These are phyloP conservation scores for Cucumis melo DNA, from an alignment of 306 rosid genomes.

Conservation along the genomic window DNA sequence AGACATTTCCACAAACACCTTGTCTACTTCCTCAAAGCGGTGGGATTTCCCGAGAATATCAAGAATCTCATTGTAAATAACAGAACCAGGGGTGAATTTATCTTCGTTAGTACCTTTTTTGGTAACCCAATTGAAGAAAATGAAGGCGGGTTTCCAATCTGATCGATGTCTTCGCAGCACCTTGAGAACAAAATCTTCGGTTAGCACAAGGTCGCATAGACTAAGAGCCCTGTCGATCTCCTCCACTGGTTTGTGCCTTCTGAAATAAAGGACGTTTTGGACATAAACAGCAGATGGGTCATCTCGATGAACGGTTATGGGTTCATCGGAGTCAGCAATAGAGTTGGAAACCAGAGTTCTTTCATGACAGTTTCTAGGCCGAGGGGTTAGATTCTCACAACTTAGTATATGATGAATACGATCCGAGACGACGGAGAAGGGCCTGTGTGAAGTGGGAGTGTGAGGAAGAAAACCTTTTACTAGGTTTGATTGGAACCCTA, in stretches of 20 bases:
- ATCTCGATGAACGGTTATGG: neutral
- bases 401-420: neutral
- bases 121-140: constrained; percentile 58
- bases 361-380: neutral
- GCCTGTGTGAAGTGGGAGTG: neutral
- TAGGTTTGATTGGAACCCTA: constrained; percentile 6
- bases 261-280: constrained; percentile 48
- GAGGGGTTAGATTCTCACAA: constrained; percentile 5
- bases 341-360: constrained; percentile 20
- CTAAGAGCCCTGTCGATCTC: constrained; percentile 47
- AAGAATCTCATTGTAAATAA: constrained; percentile 38
- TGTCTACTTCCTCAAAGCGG: constrained; percentile 35
- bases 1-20: constrained; percentile 66
- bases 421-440: neutral
- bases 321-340: constrained; percentile 4
- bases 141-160: constrained; percentile 55
- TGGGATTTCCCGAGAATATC: constrained; percentile 45
- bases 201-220: constrained; percentile 23
- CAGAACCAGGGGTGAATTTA: constrained; percentile 23
- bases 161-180: constrained; percentile 51
- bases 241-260: constrained; percentile 39
- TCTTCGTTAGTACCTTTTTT: neutral
- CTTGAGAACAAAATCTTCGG: constrained; percentile 35
- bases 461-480: neutral
- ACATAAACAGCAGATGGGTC: constrained; percentile 20